phyloP scores from a whole-genome alignment of 1,139 yeast species.

The Suhomyces choctaworum region DNA sequence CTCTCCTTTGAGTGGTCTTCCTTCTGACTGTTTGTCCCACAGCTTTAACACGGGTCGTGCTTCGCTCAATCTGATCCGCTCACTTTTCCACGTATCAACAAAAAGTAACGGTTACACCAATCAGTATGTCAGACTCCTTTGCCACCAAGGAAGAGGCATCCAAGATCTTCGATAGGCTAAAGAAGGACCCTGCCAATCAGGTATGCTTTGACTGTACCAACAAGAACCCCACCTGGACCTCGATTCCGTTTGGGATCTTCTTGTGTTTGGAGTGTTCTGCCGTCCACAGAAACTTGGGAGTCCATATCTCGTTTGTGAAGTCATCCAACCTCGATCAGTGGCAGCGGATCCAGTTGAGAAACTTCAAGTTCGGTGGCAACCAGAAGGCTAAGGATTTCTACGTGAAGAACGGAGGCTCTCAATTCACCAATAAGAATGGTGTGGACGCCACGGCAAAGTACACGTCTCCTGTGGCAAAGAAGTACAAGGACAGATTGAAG shows the following conservation, averaged over 20 bases:
- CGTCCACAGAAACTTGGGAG: conserved; percentile 52
- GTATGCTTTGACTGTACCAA: conserved; percentile 69
- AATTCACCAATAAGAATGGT: conserved; percentile 50
- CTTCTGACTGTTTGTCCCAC: no score
- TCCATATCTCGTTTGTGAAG: conserved; percentile 64
- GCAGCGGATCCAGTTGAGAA: conserved; percentile 84
- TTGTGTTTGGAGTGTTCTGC: conserved; percentile 52
- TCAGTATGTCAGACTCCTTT: conserved; percentile 23
- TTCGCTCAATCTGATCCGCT: conserved; percentile 9
- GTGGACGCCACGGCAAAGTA: conserved; percentile 77
- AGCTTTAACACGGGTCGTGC: not conserved
- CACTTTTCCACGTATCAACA: conserved; percentile 12
- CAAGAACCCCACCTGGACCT: conserved; percentile 54
- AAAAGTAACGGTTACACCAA: conserved; percentile 1
- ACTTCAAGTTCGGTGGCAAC: conserved; percentile 93
- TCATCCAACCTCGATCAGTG: conserved; percentile 88
- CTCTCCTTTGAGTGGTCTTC: no score
- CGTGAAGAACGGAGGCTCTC: conserved; percentile 80
- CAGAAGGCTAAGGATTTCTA: conserved; percentile 81
- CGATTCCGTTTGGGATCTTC: conserved; percentile 50
- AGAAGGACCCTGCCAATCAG: conserved; percentile 70
- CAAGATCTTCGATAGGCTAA: conserved; percentile 56
- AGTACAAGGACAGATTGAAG: conserved; percentile 77
- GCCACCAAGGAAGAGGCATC: conserved; percentile 66
- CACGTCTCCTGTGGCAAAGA: conserved; percentile 72